Evolutionary conservation across 2,329 filamentous ascomycete species (phyloP), one percentile per base, ranked within the genome.

Genomic region (Cytospora piceae): DNA sequence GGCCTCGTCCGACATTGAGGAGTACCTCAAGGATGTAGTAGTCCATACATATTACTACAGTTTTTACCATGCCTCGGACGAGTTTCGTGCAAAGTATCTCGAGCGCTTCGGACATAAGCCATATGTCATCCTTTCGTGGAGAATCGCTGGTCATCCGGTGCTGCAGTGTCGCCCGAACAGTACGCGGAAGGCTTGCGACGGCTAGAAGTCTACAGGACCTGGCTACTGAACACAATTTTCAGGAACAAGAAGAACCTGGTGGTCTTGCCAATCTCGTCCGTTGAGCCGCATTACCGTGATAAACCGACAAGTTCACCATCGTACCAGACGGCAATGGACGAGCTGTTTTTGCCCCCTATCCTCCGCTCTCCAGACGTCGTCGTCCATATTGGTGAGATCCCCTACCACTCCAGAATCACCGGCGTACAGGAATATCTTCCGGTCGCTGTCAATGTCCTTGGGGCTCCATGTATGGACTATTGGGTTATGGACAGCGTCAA

Each of bases 301-400:
- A 54, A 64, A 8, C n/a, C 15, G 15, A 24, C 42, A 4, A 11
- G 52, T 17, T 54, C 54, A 5, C 61, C 46, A 12, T 11, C 7
- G 5, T 6, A 58, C 27, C 61, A 64, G 42, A 49, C 29, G 1
- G 61, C 55, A 2, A 64, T 54, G 14, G 46, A 64, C n/a, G 61
- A 58, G 46, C 32, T 64, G 3, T 64, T 58, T n/a, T 42, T 58
- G 22, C 20, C 22, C 3, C 63, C 71, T 1, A 57, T 77, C 9
- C 71, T 78, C 24, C 72, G 71, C 39, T 64, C 69, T 37, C 75
- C 76, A 3, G 69, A 77, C 32, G 68, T 79, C 7, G 68, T 74
- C 8, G 70, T 76, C 17, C 77, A 29, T 76, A 76, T 77, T 46
- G 71, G 71, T 0, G 74, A 78, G 58, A 54, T 72, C 8, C 69